Percentiles rank a stretch among this genome's conserved stretches.
These are phyloP conservation scores for Salix viminalis DNA, from an alignment of 345 rosid genomes.

Conservation along the genomic window DNA sequence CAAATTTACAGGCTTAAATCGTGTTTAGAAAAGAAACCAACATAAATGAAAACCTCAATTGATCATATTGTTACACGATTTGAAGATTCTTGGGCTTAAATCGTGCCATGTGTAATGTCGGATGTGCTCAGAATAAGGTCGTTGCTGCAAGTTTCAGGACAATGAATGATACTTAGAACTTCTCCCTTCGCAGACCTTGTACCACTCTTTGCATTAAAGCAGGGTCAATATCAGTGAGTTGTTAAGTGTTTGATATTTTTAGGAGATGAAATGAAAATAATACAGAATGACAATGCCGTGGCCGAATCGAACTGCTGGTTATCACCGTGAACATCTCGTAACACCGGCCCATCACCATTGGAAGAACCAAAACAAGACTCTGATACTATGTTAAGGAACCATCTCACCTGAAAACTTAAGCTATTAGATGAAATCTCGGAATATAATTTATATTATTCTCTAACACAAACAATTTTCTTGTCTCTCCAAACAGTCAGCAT, in stretches of 20 bases:
- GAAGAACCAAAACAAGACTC: background rate
- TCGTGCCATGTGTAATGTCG: conserved; percentile 19
- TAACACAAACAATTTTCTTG: too few species aligned
- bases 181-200: background rate
- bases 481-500: too few species aligned
- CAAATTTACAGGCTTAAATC: background rate
- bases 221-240: conserved; percentile 27
- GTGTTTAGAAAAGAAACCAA: background rate
- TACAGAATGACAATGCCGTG: background rate
- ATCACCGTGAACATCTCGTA: background rate
- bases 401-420: too few species aligned
- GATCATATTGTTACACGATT: background rate
- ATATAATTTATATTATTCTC: too few species aligned
- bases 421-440: too few species aligned
- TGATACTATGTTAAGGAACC: too few species aligned
- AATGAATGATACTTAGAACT: conserved; percentile 6
- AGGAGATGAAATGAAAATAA: background rate
- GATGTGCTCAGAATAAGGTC: conserved; percentile 13
- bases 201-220: background rate
- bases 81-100: background rate
- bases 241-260: background rate
- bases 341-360: too few species aligned
- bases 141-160: conserved; percentile 14
- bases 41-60: background rate
- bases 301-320: too few species aligned